Percentiles rank a stretch among this genome's conserved stretches.
phyloP scores from a whole-genome alignment of 2,329 filamentous ascomycete species.

The Aspergillus novoparasiticus region DNA sequence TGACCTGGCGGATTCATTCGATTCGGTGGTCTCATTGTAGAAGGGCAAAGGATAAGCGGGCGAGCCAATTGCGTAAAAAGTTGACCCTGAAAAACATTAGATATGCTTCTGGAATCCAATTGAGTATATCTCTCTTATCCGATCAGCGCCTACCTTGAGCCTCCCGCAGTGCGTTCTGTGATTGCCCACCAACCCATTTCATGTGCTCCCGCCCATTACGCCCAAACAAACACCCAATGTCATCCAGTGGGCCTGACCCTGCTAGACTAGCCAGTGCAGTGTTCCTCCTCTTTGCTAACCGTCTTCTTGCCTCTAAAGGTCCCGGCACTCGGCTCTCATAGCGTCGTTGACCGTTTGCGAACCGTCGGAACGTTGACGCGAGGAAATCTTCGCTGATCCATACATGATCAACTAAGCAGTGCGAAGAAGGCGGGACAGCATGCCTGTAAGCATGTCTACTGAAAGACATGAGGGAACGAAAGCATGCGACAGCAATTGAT shows the following conservation, averaged over 20 bases:
- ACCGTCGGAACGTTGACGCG: constrained; percentile 51
- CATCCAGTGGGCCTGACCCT: constrained; percentile 31
- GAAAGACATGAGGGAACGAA: constrained; percentile 42
- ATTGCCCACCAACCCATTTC: constrained; percentile 36
- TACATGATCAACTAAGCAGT: constrained; percentile 36
- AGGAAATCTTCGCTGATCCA: constrained; percentile 52
- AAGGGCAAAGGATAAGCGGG: constrained; percentile 22
- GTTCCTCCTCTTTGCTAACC: constrained; percentile 59
- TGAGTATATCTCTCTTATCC: not conserved
- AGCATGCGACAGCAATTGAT: constrained; percentile 28
- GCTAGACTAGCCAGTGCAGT: constrained; percentile 47
- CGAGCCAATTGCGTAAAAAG: constrained; percentile 21
- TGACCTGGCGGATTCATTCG: constrained; percentile 10
- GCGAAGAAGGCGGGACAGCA: constrained; percentile 33
- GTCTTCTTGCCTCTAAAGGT: constrained; percentile 62
- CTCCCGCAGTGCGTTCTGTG: constrained; percentile 26
- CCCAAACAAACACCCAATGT: constrained; percentile 47
- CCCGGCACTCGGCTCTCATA: constrained; percentile 64
- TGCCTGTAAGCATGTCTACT: constrained; percentile 46
- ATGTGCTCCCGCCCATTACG: constrained; percentile 42
- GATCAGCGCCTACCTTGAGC: constrained; percentile 26
- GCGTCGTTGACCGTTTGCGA: constrained; percentile 50
- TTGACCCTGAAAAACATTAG: constrained; percentile 18
- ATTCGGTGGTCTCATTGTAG: constrained; percentile 23
- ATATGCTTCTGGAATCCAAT: not conserved